These are phyloP conservation scores for Yamadazyma conglobata DNA, from an alignment of 1,139 yeast species.

Conservation along the genomic window DNA sequence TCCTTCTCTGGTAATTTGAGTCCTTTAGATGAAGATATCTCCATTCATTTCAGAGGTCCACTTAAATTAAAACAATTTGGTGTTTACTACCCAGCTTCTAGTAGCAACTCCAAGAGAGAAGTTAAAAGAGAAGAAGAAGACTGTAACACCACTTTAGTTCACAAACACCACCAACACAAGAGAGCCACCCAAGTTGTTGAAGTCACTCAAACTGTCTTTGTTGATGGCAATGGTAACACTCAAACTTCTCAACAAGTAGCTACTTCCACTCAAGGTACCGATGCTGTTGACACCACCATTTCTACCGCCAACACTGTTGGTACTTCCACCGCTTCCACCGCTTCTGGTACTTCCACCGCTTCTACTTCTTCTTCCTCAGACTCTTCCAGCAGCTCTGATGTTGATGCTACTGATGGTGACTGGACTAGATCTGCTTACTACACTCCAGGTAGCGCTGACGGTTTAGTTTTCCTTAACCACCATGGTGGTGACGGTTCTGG, in stretches of 20 bases:
- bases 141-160: slow-evolving; percentile 39
- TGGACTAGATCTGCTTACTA: slow-evolving; percentile 81
- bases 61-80: slow-evolving; percentile 60
- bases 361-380: slow-evolving; percentile 25
- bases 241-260: slow-evolving; percentile 30
- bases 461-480: slow-evolving; percentile 80
- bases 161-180: slow-evolving; percentile 63
- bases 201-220: slow-evolving; percentile 73
- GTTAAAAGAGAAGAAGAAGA: slow-evolving; percentile 31
- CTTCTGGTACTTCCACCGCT: slow-evolving; percentile 25
- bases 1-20: slow-evolving; percentile 61
- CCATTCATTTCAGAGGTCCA: slow-evolving; percentile 85
- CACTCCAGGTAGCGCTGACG: slow-evolving; percentile 54
- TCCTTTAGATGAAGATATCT: slow-evolving; percentile 65
- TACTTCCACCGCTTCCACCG: slow-evolving; percentile 20
- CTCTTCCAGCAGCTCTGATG: slow-evolving; percentile 33
- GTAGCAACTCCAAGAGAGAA: slow-evolving; percentile 20
- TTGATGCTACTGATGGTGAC: slow-evolving; percentile 38
- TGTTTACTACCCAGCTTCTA: slow-evolving; percentile 49
- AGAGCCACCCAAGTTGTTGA: slow-evolving; percentile 58
- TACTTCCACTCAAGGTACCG: slow-evolving; percentile 20
- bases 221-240: slow-evolving; percentile 53
- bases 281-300: slow-evolving; percentile 20
- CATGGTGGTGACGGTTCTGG: slow-evolving; percentile 86
- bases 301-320: slow-evolving; percentile 35